Conservation (phyloP, 192 early-diverging fungal genomes). For the Geranomyces variabilis region DNA sequence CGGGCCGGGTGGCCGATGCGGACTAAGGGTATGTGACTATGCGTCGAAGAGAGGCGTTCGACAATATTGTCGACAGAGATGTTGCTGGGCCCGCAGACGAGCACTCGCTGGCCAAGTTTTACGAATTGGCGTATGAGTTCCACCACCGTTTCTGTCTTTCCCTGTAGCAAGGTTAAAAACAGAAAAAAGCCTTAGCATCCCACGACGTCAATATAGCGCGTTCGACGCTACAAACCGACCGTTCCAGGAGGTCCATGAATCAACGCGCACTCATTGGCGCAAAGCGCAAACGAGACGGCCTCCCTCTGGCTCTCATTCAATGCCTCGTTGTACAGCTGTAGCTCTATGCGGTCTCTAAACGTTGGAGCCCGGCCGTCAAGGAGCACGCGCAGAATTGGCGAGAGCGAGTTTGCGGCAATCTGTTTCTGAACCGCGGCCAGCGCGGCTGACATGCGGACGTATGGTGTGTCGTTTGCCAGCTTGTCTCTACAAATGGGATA, state of each 20-base stretch:
- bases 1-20: constrained; percentile 87
- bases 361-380: constrained; percentile 47
- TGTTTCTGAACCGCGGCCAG: not conserved
- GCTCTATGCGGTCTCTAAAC: constrained; percentile 15
- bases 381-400: constrained; percentile 51
- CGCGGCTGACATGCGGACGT: constrained; percentile 28
- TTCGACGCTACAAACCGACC: not conserved
- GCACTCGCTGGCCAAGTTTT: constrained; percentile 59
- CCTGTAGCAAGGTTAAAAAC: not conserved
- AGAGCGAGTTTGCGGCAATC: not conserved
- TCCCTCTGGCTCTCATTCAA: constrained; percentile 73
- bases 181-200: too few relatives aligned
- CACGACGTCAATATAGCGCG: too few relatives aligned
- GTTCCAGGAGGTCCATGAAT: constrained; percentile 84
- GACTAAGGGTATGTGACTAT: constrained; percentile 63
- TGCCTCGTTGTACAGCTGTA: constrained; percentile 58
- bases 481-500: constrained; percentile 16
- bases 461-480: constrained; percentile 37
- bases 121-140: constrained; percentile 82
- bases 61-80: constrained; percentile 87
- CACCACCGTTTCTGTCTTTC: constrained; percentile 83
- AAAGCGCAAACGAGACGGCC: constrained; percentile 68
- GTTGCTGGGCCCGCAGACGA: constrained; percentile 91
- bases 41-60: constrained; percentile 65
- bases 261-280: constrained; percentile 67